These are phyloP conservation scores for Furcasterigmium sp. DNA, from an alignment of 2,329 filamentous ascomycete genomes.

Conservation along the genomic window DNA sequence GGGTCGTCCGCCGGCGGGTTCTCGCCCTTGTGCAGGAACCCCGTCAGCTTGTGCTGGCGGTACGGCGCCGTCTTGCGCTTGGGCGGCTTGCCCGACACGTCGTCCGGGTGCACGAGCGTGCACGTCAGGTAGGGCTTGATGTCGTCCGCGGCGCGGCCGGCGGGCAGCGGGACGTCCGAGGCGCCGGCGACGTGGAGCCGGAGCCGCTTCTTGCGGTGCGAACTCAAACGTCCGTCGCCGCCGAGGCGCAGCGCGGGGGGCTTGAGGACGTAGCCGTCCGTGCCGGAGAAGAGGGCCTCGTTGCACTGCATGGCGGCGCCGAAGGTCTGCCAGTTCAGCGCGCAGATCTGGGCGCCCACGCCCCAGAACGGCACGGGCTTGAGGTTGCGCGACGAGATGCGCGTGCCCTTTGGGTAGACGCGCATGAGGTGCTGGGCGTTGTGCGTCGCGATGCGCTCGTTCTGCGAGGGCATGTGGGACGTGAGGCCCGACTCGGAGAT, in stretches of 20 bases:
- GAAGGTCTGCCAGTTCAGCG: constrained; percentile 66
- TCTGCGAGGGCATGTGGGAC: constrained; percentile 40
- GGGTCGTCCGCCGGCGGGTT: constrained; percentile 57
- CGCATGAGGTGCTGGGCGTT: constrained; percentile 65
- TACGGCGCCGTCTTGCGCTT: constrained; percentile 61
- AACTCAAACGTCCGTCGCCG: constrained; percentile 44
- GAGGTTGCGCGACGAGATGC: constrained; percentile 62
- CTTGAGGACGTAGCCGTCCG: constrained; percentile 62
- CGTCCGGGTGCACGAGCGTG: constrained; percentile 54
- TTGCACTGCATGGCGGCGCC: constrained; percentile 62
- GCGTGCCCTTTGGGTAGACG: constrained; percentile 63
- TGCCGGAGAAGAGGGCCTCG: constrained; percentile 60
- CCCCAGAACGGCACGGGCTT: constrained; percentile 61
- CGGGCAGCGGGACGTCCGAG: constrained; percentile 52
- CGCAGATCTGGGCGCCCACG: constrained; percentile 63
- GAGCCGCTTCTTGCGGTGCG: constrained; percentile 42
- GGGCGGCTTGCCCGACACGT: constrained; percentile 37
- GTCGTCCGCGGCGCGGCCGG: constrained; percentile 42
- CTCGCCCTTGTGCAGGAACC: constrained; percentile 51
- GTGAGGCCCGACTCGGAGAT: constrained; percentile 58
- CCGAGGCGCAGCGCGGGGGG: constrained; percentile 53
- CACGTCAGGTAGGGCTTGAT: constrained; percentile 63
- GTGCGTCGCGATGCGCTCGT: constrained; percentile 48
- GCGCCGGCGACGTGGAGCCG: constrained; percentile 57
- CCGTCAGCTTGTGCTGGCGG: constrained; percentile 50